Evolutionary conservation across 257 asterid species (phyloP).

Genomic region (Jaltomata sinuosa): DNA sequence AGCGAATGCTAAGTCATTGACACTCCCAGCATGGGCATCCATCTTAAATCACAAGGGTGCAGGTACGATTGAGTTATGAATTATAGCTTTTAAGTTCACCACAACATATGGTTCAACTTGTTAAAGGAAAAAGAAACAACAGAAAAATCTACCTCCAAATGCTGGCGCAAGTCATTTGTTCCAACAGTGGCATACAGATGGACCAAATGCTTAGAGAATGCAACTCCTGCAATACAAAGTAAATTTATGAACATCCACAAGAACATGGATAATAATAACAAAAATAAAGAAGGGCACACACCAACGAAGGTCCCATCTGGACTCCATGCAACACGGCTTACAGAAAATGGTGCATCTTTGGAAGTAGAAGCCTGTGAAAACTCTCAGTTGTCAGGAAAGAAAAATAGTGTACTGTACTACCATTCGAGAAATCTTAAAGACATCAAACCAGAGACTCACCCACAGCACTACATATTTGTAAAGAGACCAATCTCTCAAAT

Average conservation of each 20-base stretch:
- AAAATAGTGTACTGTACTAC: not conserved
- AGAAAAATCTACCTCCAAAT: conserved; percentile 57
- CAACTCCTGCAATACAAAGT: conserved; percentile 68
- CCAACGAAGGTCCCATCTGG: conserved; percentile 89
- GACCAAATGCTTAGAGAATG: conserved; percentile 86
- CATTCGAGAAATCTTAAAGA: not conserved
- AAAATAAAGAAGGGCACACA: conserved; percentile 18
- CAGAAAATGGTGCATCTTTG: conserved; percentile 83
- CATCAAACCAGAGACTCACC: not conserved
- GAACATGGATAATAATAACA: not conserved
- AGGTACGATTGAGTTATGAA: conserved; percentile 9
- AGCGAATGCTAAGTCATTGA: conserved; percentile 91
- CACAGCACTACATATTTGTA: not conserved
- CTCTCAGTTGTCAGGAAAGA: conserved; percentile 17
- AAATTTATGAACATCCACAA: conserved; percentile 6
- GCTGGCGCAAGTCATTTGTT: conserved; percentile 79
- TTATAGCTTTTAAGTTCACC: not conserved
- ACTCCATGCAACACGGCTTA: conserved; percentile 89
- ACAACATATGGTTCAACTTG: not conserved
- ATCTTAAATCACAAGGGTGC: conserved; percentile 40
- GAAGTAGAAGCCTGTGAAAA: conserved; percentile 75
- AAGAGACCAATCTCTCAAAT: not conserved
- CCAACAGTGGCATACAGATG: conserved; percentile 81
- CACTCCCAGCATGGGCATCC: conserved; percentile 77
- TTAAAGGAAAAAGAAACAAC: not conserved